Percentiles rank a stretch among this genome's conserved stretches.
phyloP scores from a whole-genome alignment of 306 rosid genomes.

The Casuarina equisetifolia region DNA sequence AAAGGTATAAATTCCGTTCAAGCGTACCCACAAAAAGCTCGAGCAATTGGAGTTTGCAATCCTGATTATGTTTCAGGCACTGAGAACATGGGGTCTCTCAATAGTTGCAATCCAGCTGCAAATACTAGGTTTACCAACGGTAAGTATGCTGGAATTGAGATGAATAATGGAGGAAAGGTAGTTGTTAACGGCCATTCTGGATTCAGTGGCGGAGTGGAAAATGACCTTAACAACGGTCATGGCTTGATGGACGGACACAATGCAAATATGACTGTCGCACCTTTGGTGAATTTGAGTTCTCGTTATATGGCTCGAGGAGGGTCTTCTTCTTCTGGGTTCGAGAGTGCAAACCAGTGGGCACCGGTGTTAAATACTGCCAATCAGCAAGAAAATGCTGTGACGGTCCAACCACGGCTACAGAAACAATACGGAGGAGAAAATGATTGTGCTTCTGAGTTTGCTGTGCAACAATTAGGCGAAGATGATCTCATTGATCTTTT shows the following conservation, averaged over 20 bases:
- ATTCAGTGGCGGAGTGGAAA: not conserved
- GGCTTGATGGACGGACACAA: constrained; percentile 16
- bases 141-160: constrained; percentile 20
- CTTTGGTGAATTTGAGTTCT: constrained; percentile 2
- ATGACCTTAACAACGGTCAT: not conserved
- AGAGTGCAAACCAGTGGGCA: not conserved
- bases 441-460: not conserved
- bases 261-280: not conserved
- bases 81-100: not conserved
- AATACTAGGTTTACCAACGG: not conserved
- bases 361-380: not conserved
- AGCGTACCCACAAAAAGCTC: constrained; percentile 4
- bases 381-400: not conserved
- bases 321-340: not conserved
- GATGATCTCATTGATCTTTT: constrained; percentile 11
- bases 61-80: not conserved
- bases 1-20: constrained; percentile 13
- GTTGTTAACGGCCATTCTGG: not conserved
- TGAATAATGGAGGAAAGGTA: constrained; percentile 18
- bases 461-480: not conserved
- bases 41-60: not conserved
- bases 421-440: constrained; percentile 8
- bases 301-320: constrained; percentile 16
- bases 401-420: not conserved
- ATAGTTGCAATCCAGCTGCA: not conserved